A percentile compares a stretch with the other conserved stretches of the same genome.
Conservation (phyloP, 495 filamentous ascomycete genomes). For the Echria macrotheca region DNA sequence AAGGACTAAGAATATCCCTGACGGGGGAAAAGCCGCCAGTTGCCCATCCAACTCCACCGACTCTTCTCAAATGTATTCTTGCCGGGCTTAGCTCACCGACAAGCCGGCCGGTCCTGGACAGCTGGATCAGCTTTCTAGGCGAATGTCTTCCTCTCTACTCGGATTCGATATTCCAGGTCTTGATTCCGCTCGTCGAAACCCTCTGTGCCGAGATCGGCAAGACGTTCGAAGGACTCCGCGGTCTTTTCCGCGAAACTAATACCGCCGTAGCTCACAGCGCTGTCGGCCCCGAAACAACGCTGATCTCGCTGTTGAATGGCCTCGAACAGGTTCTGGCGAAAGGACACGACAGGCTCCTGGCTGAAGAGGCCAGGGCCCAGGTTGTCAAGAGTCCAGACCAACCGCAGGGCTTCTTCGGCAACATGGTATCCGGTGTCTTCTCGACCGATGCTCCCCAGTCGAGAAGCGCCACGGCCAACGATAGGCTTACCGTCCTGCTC, state of each 20-base stretch:
- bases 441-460: slow-evolving; percentile 68
- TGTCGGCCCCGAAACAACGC: slow-evolving; percentile 56
- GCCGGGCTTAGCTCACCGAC: slow-evolving; percentile 71
- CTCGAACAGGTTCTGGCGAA: slow-evolving; percentile 84
- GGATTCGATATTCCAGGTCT: slow-evolving; percentile 77
- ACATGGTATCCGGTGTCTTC: slow-evolving; percentile 93
- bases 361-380: slow-evolving; percentile 65
- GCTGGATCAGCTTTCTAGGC: slow-evolving; percentile 83
- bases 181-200: slow-evolving; percentile 85
- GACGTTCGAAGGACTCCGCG: slow-evolving; percentile 60
- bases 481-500: slow-evolving; percentile 85
- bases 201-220: slow-evolving; percentile 69
- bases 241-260: slow-evolving; percentile 44
- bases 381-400: slow-evolving; percentile 75
- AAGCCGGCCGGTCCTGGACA: slow-evolving; percentile 74
- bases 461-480: slow-evolving; percentile 79
- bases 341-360: slow-evolving; percentile 76
- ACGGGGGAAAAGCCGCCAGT: slow-evolving; percentile 28
- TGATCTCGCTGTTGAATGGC: slow-evolving; percentile 76
- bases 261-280: slow-evolving; percentile 22
- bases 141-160: slow-evolving; percentile 79
- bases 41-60: slow-evolving; percentile 56
- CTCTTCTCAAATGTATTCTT: slow-evolving; percentile 75
- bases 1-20: slow-evolving; percentile 19
- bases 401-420: slow-evolving; percentile 88